phyloP scores from a whole-genome alignment of 345 rosid species.

The Populus tremula region DNA sequence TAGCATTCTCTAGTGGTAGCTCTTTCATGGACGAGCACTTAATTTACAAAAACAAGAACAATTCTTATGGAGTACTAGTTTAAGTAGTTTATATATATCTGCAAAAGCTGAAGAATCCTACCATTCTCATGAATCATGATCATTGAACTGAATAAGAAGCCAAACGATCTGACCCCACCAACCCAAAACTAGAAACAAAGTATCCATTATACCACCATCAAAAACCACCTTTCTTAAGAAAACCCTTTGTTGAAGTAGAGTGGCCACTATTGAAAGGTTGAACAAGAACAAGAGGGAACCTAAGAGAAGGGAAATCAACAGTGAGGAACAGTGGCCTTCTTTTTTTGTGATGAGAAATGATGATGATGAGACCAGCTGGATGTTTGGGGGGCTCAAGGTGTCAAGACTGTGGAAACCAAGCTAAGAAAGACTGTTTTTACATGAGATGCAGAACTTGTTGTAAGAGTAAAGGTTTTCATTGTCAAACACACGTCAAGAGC shows the following conservation, averaged over 20 bases:
- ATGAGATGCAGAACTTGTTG: slow-evolving; percentile 66
- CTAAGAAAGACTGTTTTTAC: slow-evolving; percentile 56
- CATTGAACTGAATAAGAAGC: neutral
- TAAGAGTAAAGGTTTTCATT: slow-evolving; percentile 49
- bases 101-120: neutral
- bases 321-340: neutral
- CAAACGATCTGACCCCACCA: neutral
- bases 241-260: neutral
- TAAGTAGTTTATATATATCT: neutral
- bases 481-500: slow-evolving; percentile 64
- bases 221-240: neutral
- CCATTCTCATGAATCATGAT: neutral
- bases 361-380: slow-evolving; percentile 15
- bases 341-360: neutral
- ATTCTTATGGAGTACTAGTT: neutral
- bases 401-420: slow-evolving; percentile 72
- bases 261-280: neutral
- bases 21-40: neutral
- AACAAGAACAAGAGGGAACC: neutral
- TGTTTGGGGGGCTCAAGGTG: slow-evolving; percentile 38
- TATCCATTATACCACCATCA: neutral
- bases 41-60: neutral
- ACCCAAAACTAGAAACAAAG: neutral
- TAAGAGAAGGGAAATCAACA: neutral
- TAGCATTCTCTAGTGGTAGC: neutral